Conservation (phyloP, 1,284 basidiomycete genomes). For the Mycosarcoma mackinlayi region DNA sequence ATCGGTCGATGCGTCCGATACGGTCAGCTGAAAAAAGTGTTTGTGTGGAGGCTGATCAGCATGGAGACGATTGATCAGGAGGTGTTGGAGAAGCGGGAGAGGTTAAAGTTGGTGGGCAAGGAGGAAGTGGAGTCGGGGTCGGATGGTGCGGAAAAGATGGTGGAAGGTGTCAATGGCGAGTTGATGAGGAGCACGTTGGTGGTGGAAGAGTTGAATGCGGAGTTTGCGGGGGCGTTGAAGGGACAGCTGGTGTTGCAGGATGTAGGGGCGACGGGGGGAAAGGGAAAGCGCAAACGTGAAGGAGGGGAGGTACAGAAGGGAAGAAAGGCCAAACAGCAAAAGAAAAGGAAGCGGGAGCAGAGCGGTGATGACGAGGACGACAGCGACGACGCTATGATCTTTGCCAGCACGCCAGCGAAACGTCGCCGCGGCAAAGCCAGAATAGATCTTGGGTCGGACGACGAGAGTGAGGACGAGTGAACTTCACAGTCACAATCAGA, state of each 20-base stretch:
- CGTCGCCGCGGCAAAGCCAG: not conserved
- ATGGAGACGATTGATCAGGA: slow-evolving; percentile 57
- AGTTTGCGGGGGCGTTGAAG: slow-evolving; percentile 75
- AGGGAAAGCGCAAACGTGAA: slow-evolving; percentile 4
- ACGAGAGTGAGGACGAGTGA: slow-evolving; percentile 16
- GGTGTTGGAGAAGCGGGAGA: slow-evolving; percentile 46
- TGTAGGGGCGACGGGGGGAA: slow-evolving; percentile 15
- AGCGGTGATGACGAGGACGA: slow-evolving; percentile 39
- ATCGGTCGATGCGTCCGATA: slow-evolving; percentile 52
- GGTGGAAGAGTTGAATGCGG: slow-evolving; percentile 67
- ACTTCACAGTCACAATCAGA: not conserved
- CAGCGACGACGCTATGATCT: slow-evolving; percentile 65
- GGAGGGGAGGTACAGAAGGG: slow-evolving; percentile 1
- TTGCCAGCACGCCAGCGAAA: slow-evolving; percentile 1
- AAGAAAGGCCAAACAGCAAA: slow-evolving; percentile 2
- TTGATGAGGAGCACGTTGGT: slow-evolving; percentile 67
- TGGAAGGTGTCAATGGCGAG: slow-evolving; percentile 16
- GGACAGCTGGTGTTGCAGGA: slow-evolving; percentile 44
- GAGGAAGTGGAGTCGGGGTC: not conserved
- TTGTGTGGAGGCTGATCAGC: slow-evolving; percentile 45
- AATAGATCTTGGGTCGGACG: slow-evolving; percentile 9
- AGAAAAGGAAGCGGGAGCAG: not conserved
- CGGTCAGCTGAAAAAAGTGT: slow-evolving; percentile 55
- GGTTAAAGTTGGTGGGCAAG: slow-evolving; percentile 1
- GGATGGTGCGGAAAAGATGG: not conserved